Base-by-base conservation (phyloP, 345 rosid genomes). In the Populus deltoides region DNA sequence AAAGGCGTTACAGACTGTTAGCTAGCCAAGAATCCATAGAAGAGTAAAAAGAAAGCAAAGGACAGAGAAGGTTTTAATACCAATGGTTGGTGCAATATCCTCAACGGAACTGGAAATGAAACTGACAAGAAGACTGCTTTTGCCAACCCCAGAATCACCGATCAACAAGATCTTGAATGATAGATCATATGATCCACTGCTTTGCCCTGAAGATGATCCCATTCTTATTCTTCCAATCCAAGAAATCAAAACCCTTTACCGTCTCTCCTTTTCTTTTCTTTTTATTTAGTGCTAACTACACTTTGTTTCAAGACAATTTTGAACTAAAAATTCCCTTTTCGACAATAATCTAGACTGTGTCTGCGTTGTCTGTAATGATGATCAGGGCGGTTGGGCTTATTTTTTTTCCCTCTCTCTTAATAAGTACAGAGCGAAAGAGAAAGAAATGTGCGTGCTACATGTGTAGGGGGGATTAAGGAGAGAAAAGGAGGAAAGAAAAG, bases 101-200 rank as follows among this genome's bases (percentile, higher is more conserved):
- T 89, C 94, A 8, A 80, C 84, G 35, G 97, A 82, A 74, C 75
- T 77, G 62, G 98, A 92, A 83, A 95, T 95, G 93, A 95, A 95
- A 86, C 96, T 93, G 65, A 95, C 93, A 87, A 93, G 98, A 75
- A 95, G 92, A 74, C 98, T 91, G 83, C 99, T 95, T 86, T 95
- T 95, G 77, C 99, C 99, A 75, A 95, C 99, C 68, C 91, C 93
- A 13, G 99, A 93, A 83, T 93, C 99, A 22, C 99, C 99, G 76
- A 95, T 92, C 90, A 95, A 88, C 91, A 95, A 80, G 92, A 95
- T 90, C 93, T 93, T 95, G 89, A 95, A 95, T 1, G 99, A 93
- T 68, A 93, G 92, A 89, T 95, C 98, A 73, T 86, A 86, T 53
- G 45, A 71, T 72, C 90, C 87, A 75, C 90, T 83, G 74, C 85